Evolutionary conservation across 495 filamentous ascomycete species (phyloP), one percentile per base, ranked within the genome.

Genomic region (Pyronema domesticum): DNA sequence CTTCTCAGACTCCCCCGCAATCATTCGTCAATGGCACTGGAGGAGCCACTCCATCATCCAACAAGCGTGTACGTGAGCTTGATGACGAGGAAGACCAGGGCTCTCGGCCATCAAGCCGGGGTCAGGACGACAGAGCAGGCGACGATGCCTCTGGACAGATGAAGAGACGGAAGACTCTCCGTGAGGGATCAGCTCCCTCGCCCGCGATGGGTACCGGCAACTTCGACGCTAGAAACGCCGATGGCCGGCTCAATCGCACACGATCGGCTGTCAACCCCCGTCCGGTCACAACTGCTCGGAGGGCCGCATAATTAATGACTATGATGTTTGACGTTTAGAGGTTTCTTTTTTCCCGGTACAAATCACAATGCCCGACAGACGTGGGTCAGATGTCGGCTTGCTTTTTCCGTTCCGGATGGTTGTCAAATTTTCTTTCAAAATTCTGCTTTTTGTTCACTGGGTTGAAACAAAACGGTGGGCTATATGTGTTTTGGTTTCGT

Each of bases 121-220:
- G 60, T 45, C 48, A 65, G 60, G 63, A 65, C 37, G 62, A 65
- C 42, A 55, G 61, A 42, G 55, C 62, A 46, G 58, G 62, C 47
- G 62, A 66, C 13, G 63, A 66, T n/a, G 78, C 81, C 9, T 67
- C 73, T 18, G 74, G 81, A 39, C 78, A 83, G 14, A 61, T 81
- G 58, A 98, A 98, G 70, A 81, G 91, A 18, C 83, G 85, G 37
- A 91, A 88, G 73, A 88, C 83, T 0, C 72, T 87, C 54, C 75
- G 81, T 39, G 78, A 83, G 55, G 73, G 79, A 10, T 68, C 70
- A 44, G 69, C 56, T 58, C 73, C 49, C 36, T 54, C 58, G n/a
- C 59, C 48, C 18, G 60, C 56, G n/a, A 62, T 63, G 36, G 62
- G 45, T 15, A 54, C 50, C 18, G 52, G 58, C 23, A 49, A 50